A percentile compares a stretch with the other conserved stretches of the same genome.
Conservation (phyloP, 2,329 filamentous ascomycete genomes). For the Boeremia exigua region DNA sequence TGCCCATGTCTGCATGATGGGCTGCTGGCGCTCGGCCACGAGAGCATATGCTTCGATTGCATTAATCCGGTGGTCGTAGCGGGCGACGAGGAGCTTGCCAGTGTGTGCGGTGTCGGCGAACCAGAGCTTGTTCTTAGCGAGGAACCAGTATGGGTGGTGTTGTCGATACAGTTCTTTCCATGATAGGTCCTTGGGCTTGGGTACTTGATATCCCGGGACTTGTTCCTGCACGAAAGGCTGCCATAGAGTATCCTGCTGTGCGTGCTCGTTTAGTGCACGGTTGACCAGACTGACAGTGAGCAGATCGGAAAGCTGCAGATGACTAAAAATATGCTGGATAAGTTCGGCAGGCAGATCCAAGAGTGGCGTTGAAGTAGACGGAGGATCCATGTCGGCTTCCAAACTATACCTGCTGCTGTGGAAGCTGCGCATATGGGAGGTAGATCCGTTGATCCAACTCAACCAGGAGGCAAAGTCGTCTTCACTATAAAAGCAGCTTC, state of each 20-base stretch:
- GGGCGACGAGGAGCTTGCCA: constrained; percentile 76
- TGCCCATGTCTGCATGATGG: constrained; percentile 68
- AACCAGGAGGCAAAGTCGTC: constrained; percentile 1
- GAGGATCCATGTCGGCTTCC: constrained; percentile 19
- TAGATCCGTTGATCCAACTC: constrained; percentile 8
- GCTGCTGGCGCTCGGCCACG: constrained; percentile 66
- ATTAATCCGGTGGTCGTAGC: constrained; percentile 74
- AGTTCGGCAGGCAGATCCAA: constrained; percentile 75
- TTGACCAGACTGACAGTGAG: constrained; percentile 66
- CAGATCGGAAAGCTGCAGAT: constrained; percentile 70
- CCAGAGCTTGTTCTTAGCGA: constrained; percentile 82
- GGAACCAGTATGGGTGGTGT: constrained; percentile 84
- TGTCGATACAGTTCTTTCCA: constrained; percentile 76
- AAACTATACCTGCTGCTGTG: constrained; percentile 8
- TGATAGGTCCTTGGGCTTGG: constrained; percentile 62
- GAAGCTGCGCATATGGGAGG: constrained; percentile 1
- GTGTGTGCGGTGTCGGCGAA: constrained; percentile 76
- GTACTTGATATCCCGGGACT: constrained; percentile 56
- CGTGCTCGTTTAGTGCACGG: constrained; percentile 63
- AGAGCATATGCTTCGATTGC: constrained; percentile 83
- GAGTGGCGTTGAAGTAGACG: constrained; percentile 43
- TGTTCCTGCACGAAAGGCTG: constrained; percentile 71
- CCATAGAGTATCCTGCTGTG: constrained; percentile 74
- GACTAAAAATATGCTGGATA: constrained; percentile 72
- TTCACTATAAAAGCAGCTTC: constrained; percentile 8